Evolutionary conservation across 1,284 basidiomycete species (phyloP), one percentile per base, ranked within the genome.

Genomic region (Xerocomus nothofagi): DNA sequence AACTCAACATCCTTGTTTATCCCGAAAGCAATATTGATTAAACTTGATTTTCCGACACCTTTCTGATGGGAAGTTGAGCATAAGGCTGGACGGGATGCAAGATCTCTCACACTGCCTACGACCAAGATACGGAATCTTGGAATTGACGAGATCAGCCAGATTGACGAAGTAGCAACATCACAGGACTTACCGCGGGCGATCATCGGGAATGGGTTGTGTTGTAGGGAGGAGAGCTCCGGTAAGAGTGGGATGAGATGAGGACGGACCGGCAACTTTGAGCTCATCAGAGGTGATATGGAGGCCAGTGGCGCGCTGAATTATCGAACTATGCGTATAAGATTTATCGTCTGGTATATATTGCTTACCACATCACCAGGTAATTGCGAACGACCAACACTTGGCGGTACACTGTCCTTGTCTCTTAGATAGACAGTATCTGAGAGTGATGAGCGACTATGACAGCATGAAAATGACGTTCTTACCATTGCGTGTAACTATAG

Each of bases 121-220:
- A 50, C 49, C 21, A 50, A 36, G 32, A 50, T 50, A n/a, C 49
- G 49, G 44, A 50, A 50, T n/a, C 49, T 50, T 26, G n/a, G 17
- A 11, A 36, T 34, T 1, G 5, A 40, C 24, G 8, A 3, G 15
- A n/a, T 50, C 27, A 9, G 39, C 21, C 14, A 29, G 30, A n/a
- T 8, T 1, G 26, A 38, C 12, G n/a, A n/a, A 9, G 31, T 0
- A 3, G 4, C 6, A 33, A 8, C 0, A 47, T 26, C 15, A n/a
- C n/a, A n/a, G 7, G 14, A 40, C 45, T 7, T 40, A 50, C 49
- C 11, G 38, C 4, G 43, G 44, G 21, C n/a, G n/a, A n/a, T n/a
- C 36, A 4, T 50, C 26, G 4, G 34, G 44, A 11, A 47, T 50
- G n/a, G 7, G 6, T 23, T 48, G 30, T 7, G 39, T 48, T 8